phyloP scores from a whole-genome alignment of 2,329 filamentous ascomycete species.

The Hymenoscyphus linearis region DNA sequence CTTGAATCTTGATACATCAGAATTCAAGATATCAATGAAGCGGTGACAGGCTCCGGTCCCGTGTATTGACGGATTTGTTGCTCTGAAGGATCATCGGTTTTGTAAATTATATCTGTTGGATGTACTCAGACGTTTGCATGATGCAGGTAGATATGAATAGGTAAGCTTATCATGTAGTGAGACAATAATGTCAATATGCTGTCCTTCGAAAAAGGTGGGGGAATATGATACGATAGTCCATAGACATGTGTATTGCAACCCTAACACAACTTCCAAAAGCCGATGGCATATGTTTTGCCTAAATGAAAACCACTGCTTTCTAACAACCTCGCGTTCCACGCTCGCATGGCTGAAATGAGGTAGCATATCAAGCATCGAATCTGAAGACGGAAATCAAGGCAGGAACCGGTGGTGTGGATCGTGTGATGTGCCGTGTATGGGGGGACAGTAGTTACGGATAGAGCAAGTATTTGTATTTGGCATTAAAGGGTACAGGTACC shows the following conservation, averaged over 20 bases:
- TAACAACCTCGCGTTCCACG: slow-evolving; percentile 3
- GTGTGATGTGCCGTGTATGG: neutral
- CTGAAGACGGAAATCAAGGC: neutral
- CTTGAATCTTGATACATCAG: neutral
- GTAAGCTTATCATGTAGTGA: slow-evolving; percentile 13
- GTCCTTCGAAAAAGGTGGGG: neutral
- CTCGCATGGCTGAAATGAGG: slow-evolving; percentile 1
- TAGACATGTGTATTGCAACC: slow-evolving; percentile 6
- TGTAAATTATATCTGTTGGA: neutral
- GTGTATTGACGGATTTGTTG: neutral
- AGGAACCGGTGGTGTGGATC: slow-evolving; percentile 9
- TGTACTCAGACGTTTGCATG: neutral
- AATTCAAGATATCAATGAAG: neutral
- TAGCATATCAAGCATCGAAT: neutral
- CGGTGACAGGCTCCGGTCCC: neutral
- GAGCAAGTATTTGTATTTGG: neutral
- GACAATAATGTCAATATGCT: neutral
- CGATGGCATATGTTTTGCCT: slow-evolving; percentile 7
- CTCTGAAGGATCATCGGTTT: neutral
- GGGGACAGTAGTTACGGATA: slow-evolving; percentile 1
- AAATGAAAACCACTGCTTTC: slow-evolving; percentile 5
- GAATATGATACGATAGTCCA: neutral
- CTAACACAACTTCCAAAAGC: neutral
- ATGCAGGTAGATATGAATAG: slow-evolving; percentile 8
- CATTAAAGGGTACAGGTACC: neutral